Conservation (phyloP, 169 alveolate genomes). For the Eimeria zaria region DNA sequence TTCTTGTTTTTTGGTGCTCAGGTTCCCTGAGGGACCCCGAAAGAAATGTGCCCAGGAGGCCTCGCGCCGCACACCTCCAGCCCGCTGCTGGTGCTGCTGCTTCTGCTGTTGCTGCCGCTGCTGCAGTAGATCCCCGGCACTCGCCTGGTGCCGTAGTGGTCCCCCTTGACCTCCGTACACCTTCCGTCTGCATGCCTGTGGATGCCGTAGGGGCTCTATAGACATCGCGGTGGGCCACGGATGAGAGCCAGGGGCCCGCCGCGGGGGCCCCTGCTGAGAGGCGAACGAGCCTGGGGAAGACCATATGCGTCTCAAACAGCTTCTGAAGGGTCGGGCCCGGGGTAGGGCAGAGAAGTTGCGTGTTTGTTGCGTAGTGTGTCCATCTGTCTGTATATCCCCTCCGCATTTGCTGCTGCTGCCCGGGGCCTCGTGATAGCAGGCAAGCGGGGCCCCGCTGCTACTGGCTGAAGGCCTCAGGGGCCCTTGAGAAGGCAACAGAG, state of each 20-base stretch:
- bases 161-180: background rate
- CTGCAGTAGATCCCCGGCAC: slow-evolving; percentile 30
- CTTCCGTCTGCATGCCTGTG: background rate
- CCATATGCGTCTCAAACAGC: slow-evolving; percentile 30
- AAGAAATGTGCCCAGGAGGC: background rate
- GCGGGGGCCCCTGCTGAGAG: background rate
- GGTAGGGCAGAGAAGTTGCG: background rate
- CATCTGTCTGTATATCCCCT: background rate
- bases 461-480: background rate
- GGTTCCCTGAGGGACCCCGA: background rate
- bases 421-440: background rate
- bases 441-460: background rate
- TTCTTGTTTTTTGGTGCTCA: background rate
- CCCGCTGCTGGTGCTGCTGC: background rate
- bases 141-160: background rate
- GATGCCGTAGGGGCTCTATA: background rate
- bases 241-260: background rate
- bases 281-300: background rate
- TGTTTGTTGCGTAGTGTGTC: background rate
- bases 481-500: background rate
- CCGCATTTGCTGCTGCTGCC: background rate
- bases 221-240: background rate
- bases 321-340: slow-evolving; percentile 26
- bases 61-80: background rate
- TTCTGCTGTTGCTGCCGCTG: slow-evolving; percentile 9